Evolutionary conservation across 2,329 filamentous ascomycete genomes (phyloP).

Genomic region (Penicillium occitanis): DNA sequence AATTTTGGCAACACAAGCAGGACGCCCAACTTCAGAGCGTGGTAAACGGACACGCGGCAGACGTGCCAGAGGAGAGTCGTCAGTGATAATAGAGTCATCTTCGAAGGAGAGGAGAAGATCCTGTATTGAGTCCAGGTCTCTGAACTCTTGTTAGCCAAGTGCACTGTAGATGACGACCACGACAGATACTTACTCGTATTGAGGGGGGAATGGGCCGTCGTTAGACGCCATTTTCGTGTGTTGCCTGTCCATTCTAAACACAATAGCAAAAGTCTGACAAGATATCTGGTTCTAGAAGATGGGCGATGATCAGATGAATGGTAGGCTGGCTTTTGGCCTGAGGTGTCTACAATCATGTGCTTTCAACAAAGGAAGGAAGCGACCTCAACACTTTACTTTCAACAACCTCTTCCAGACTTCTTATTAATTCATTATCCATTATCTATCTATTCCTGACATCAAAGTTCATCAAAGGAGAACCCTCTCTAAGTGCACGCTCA

Average conservation of each 20-base stretch:
- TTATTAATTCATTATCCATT: slow-evolving; percentile 17
- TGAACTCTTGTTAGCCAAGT: not conserved
- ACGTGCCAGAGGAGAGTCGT: not conserved
- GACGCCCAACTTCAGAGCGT: not conserved
- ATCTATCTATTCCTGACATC: slow-evolving; percentile 8
- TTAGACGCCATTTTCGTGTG: not conserved
- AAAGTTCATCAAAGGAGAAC: not conserved
- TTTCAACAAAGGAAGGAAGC: not conserved
- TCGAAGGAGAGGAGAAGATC: slow-evolving; percentile 14
- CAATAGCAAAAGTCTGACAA: not conserved
- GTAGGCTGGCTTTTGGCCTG: not conserved
- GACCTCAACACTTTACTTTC: not conserved
- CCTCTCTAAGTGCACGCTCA: slow-evolving; percentile 10
- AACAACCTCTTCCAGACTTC: not conserved
- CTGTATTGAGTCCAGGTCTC: not conserved
- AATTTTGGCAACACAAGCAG: not conserved
- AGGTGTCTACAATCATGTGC: not conserved
- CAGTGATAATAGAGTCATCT: not conserved
- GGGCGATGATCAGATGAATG: not conserved
- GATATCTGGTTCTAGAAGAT: not conserved
- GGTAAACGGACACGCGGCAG: not conserved
- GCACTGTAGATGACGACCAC: not conserved
- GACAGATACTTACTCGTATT: not conserved
- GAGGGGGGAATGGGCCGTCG: too few species aligned
- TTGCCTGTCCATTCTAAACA: not conserved